A percentile compares a stretch with the other conserved stretches of the same genome.
These are phyloP conservation scores for Pichia membranifaciens DNA, from an alignment of 805 yeast species.

Conservation along the genomic window DNA sequence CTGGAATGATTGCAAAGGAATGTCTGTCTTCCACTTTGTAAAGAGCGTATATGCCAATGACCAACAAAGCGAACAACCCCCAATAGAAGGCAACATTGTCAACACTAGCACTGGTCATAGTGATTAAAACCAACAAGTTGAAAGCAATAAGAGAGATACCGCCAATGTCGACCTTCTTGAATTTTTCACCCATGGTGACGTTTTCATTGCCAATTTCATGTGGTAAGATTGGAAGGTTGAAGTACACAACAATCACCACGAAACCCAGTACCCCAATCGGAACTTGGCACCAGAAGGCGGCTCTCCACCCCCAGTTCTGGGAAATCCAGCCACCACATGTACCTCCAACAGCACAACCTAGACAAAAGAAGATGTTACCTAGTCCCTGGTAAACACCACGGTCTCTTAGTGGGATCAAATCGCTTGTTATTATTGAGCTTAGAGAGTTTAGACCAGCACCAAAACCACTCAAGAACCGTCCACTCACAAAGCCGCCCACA, in stretches of 20 bases:
- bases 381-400: constrained; percentile 85
- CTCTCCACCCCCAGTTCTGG: constrained; percentile 59
- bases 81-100: not conserved
- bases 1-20: constrained; percentile 57
- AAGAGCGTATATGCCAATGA: constrained; percentile 11
- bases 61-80: constrained; percentile 1
- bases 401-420: constrained; percentile 71
- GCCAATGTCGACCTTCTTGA: constrained; percentile 50
- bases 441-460: constrained; percentile 87
- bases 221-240: constrained; percentile 43
- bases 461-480: constrained; percentile 73
- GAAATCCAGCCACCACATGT: constrained; percentile 54
- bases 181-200: constrained; percentile 37
- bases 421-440: constrained; percentile 72
- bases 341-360: constrained; percentile 77
- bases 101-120: constrained; percentile 36
- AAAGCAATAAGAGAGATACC: constrained; percentile 30
- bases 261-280: constrained; percentile 41
- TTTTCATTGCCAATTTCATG: constrained; percentile 27
- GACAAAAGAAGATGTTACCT: constrained; percentile 71
- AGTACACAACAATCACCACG: constrained; percentile 35
- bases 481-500: constrained; percentile 42
- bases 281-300: constrained; percentile 50
- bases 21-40: constrained; percentile 19
- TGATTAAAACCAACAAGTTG: constrained; percentile 28